Conservation (phyloP, 2,329 filamentous ascomycete species). For the Fusarium beomiforme region DNA sequence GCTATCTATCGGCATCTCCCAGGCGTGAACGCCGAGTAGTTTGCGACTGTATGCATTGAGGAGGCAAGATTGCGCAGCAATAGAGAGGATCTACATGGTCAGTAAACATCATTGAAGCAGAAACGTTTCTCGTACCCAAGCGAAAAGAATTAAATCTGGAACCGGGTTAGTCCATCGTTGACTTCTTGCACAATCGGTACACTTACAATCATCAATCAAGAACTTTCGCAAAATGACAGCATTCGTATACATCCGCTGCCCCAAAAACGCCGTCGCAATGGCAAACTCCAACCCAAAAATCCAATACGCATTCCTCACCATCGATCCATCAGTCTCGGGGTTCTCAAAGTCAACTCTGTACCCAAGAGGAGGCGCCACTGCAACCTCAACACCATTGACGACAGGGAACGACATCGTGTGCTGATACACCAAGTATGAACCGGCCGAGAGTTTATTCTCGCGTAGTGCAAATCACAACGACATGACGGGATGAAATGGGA, state of each 20-base stretch:
- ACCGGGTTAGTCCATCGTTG: rapidly evolving
- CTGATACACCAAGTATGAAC: not conserved
- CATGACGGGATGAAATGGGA: not conserved
- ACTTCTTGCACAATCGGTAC: rapidly evolving
- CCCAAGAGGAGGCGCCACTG: not conserved
- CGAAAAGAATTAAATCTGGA: constrained; percentile 1
- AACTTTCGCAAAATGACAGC: constrained; percentile 3
- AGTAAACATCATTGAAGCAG: rapidly evolving
- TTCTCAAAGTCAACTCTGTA: constrained; percentile 2
- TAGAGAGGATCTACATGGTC: not conserved
- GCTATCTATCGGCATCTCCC: constrained; percentile 13
- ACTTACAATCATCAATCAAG: constrained; percentile 11
- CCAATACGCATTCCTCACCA: constrained; percentile 16
- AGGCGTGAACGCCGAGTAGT: constrained; percentile 8
- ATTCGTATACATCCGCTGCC: constrained; percentile 17
- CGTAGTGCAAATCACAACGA: not conserved
- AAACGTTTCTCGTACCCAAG: not conserved
- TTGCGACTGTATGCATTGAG: constrained; percentile 1
- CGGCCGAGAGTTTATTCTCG: not conserved
- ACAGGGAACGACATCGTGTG: constrained; percentile 12
- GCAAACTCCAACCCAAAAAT: constrained; percentile 10
- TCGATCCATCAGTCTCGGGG: not conserved
- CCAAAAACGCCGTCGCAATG: constrained; percentile 5
- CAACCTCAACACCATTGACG: constrained; percentile 6
- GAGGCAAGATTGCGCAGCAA: constrained; percentile 17